phyloP scores from a whole-genome alignment of 2,329 filamentous ascomycete species.

The Colletotrichum tofieldiae region DNA sequence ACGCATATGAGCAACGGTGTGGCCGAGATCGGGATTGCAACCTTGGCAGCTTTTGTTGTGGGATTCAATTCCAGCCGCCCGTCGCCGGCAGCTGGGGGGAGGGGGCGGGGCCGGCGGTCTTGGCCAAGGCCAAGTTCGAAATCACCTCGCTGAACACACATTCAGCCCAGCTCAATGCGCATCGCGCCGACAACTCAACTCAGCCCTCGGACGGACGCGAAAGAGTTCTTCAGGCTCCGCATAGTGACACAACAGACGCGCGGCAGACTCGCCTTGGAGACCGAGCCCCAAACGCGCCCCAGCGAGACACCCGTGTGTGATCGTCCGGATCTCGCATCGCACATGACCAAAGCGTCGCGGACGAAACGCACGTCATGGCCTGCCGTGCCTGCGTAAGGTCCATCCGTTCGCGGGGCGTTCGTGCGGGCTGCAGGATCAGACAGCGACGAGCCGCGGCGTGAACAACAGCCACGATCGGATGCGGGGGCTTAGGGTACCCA shows the following conservation, averaged over 20 bases:
- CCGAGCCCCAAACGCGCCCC: not conserved
- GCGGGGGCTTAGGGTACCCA: not conserved
- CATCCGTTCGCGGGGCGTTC: not conserved
- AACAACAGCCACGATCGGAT: not conserved
- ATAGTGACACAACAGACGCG: not conserved
- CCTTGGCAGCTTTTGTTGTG: too few relatives aligned
- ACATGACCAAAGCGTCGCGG: constrained; percentile 9
- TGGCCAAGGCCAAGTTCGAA: too few relatives aligned
- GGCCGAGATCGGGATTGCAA: not conserved
- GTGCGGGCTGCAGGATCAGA: constrained; percentile 16
- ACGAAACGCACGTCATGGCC: constrained; percentile 13
- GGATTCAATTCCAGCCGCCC: not conserved
- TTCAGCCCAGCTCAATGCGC: not conserved
- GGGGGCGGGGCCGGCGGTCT: too few relatives aligned
- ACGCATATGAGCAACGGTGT: not conserved
- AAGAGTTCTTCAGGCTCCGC: not conserved
- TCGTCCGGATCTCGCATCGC: constrained; percentile 13
- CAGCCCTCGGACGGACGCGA: not conserved
- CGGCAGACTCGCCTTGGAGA: not conserved
- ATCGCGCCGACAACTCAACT: not conserved
- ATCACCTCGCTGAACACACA: too few relatives aligned
- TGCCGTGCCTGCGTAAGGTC: not conserved
- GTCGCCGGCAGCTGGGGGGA: too few relatives aligned
- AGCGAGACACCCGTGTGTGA: constrained; percentile 4
- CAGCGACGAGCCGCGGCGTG: not conserved